A percentile compares a stretch with the other conserved stretches of the same genome.
Conservation (phyloP, 1,139 yeast species). For the Groenewaldozyma auringiensis region DNA sequence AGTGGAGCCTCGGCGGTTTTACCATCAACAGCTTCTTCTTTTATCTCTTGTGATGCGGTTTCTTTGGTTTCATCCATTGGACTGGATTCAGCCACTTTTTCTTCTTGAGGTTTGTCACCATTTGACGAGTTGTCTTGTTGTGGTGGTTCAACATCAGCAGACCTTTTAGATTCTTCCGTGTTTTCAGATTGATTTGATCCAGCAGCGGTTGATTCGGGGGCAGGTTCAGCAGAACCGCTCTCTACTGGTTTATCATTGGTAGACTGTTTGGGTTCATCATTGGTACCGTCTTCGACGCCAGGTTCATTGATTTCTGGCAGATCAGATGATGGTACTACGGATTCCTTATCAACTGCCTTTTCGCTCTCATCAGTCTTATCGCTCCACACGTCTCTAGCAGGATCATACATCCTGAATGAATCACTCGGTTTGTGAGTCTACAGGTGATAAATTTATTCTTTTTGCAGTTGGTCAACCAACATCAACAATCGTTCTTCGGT, state of each 20-base stretch:
- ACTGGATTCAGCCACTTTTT: slow-evolving; percentile 4
- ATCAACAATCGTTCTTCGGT: no score
- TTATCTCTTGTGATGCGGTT: background rate
- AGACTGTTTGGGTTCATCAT: background rate
- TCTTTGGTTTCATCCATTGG: background rate
- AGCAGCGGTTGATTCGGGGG: slow-evolving; percentile 1
- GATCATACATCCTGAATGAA: slow-evolving; percentile 27
- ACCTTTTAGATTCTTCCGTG: background rate
- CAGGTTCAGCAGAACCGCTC: slow-evolving; percentile 6
- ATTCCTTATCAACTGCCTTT: background rate
- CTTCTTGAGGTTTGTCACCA: background rate
- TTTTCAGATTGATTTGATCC: background rate
- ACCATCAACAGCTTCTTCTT: background rate
- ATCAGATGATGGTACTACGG: background rate
- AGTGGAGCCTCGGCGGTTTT: background rate
- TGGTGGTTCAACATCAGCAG: background rate
- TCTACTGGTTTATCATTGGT: background rate
- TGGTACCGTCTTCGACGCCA: background rate
- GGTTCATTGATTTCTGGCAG: background rate
- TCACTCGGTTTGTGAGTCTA: no score
- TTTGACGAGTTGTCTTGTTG: background rate
- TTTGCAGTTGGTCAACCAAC: no score
- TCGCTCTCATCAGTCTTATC: slow-evolving; percentile 6
- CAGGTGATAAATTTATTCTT: no score
- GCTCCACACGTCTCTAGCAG: slow-evolving; percentile 29